Conservation (phyloP, 1,284 basidiomycete species). For the Hemileia vastatrix region DNA sequence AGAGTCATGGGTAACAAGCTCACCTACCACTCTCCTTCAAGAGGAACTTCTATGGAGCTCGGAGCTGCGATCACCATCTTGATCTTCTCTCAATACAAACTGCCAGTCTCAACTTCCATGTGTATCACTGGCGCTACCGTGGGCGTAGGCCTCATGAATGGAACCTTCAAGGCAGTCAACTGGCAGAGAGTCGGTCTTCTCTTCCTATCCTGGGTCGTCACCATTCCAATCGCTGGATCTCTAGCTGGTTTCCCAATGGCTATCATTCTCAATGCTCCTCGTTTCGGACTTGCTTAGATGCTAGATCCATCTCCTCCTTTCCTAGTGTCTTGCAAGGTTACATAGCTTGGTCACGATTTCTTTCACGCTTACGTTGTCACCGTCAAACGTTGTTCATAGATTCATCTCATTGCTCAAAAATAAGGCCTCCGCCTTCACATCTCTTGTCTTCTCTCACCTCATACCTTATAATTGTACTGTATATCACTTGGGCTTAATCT, state of each 20-base stretch:
- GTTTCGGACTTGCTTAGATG: conserved; percentile 27
- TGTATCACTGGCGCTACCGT: conserved; percentile 49
- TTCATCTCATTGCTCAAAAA: too few relatives aligned
- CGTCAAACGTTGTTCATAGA: too few relatives aligned
- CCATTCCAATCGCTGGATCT: conserved; percentile 46
- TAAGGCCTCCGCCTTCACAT: too few relatives aligned
- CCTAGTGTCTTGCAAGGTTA: too few relatives aligned
- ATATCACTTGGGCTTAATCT: too few relatives aligned
- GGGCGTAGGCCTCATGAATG: conserved; percentile 47
- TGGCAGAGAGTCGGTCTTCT: conserved; percentile 34
- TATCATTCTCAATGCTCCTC: conserved; percentile 47
- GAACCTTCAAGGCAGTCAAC: conserved; percentile 45
- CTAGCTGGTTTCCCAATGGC: conserved; percentile 45
- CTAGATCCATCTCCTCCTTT: not conserved
- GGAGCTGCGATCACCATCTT: conserved; percentile 47
- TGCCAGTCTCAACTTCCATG: conserved; percentile 48
- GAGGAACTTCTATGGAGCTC: conserved; percentile 51
- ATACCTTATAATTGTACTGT: too few relatives aligned
- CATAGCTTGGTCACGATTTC: too few relatives aligned
- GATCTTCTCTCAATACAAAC: conserved; percentile 39
- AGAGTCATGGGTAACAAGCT: conserved; percentile 48
- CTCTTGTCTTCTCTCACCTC: too few relatives aligned
- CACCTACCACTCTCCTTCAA: conserved; percentile 48
- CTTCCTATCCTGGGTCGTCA: conserved; percentile 42
- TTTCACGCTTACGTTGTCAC: too few relatives aligned